A percentile compares a stretch with the other conserved stretches of the same genome.
Evolutionary conservation across 139 green algal genomes (phyloP).

Genomic region (Tetradesmus lagerheimii): DNA sequence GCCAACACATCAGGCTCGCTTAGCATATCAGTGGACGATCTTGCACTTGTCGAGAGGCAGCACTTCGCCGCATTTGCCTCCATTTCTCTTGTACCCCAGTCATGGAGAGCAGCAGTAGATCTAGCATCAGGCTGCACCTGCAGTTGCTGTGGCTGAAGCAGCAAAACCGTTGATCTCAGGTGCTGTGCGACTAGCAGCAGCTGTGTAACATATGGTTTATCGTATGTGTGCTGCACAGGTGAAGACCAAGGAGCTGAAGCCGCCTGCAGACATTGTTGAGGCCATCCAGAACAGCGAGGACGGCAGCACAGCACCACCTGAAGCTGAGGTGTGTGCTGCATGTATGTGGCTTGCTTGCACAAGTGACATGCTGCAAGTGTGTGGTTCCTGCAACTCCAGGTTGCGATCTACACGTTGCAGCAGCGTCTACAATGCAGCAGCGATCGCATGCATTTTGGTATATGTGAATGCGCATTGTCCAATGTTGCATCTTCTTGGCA

Average conservation of each 20-base stretch:
- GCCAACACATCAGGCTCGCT: neutral
- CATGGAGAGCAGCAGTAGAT: no score
- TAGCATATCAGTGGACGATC: no score
- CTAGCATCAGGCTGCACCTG: neutral
- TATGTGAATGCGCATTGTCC: neutral
- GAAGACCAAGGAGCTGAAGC: slow-evolving; percentile 46
- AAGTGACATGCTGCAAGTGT: neutral
- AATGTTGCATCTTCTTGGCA: neutral
- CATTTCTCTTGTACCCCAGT: no score
- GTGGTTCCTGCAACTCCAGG: no score
- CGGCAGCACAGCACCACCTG: slow-evolving; percentile 45
- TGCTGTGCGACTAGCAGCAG: neutral
- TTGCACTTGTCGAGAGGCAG: no score
- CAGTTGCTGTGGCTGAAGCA: neutral
- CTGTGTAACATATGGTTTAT: neutral
- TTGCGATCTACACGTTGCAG: no score
- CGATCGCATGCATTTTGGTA: no score
- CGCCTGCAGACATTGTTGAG: slow-evolving; percentile 39
- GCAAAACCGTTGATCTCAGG: no score
- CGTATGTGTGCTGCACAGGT: neutral
- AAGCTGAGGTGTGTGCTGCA: slow-evolving; percentile 7
- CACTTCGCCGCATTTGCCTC: no score
- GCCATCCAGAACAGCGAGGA: slow-evolving; percentile 46
- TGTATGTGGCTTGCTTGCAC: no score
- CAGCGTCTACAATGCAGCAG: no score